Conservation (phyloP, 2,329 filamentous ascomycete species). For the Microascus cirrosus region DNA sequence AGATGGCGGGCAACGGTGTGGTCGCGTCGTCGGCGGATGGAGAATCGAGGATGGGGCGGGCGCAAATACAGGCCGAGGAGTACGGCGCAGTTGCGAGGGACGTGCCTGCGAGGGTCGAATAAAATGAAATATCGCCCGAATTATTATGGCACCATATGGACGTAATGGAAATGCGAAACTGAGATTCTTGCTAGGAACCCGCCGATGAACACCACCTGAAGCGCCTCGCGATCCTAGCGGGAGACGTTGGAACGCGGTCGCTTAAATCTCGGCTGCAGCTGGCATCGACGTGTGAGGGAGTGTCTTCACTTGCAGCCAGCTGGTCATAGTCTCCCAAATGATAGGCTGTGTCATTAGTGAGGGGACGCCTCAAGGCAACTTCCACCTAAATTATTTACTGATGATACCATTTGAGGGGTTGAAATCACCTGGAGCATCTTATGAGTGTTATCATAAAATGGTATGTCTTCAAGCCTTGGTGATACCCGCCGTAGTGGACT, state of each 20-base stretch:
- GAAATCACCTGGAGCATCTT: no score
- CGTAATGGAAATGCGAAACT: neutral
- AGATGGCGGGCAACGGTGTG: neutral
- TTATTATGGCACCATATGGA: neutral
- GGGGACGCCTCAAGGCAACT: no score
- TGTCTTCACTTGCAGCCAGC: neutral
- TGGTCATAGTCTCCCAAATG: neutral
- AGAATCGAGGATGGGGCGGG: neutral
- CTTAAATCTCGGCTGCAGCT: neutral
- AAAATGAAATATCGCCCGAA: neutral
- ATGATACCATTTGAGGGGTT: no score
- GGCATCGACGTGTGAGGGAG: neutral
- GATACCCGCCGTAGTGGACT: no score
- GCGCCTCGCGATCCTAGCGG: neutral
- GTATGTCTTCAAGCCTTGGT: no score
- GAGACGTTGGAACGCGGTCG: neutral
- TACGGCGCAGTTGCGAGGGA: neutral
- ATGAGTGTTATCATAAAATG: no score
- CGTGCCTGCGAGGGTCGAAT: neutral
- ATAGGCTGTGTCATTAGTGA: no score
- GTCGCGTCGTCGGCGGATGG: neutral
- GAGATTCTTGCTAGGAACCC: constrained; percentile 5
- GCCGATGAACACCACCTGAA: neutral
- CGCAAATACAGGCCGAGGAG: neutral
- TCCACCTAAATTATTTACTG: no score